Conservation (phyloP, 2,329 filamentous ascomycete species). For the Cladorrhinum sp. region DNA sequence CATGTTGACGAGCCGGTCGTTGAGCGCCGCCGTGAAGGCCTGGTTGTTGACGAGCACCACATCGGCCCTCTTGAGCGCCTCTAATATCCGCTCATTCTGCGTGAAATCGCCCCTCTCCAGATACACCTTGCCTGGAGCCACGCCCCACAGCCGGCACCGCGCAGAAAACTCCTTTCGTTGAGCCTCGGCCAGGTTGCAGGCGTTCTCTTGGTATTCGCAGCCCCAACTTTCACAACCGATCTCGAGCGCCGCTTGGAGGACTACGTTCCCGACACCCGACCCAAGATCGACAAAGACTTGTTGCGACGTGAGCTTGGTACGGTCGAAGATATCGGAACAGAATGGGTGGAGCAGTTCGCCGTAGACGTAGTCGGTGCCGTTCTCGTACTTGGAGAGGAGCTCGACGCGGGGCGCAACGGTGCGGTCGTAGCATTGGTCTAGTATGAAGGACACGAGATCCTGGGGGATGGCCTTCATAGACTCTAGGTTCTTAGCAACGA, state of each 20-base stretch:
- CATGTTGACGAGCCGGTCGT: slow-evolving; percentile 79
- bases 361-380: slow-evolving; percentile 90
- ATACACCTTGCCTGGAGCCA: slow-evolving; percentile 73
- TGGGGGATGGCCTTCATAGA: slow-evolving; percentile 66
- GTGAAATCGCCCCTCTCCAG: slow-evolving; percentile 84
- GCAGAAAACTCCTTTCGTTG: slow-evolving; percentile 81
- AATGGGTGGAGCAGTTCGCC: slow-evolving; percentile 88
- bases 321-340: slow-evolving; percentile 74
- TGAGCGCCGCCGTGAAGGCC: slow-evolving; percentile 84
- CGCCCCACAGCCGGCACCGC: slow-evolving; percentile 86
- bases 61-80: slow-evolving; percentile 77
- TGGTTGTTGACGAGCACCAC: slow-evolving; percentile 99
- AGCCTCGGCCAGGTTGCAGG: slow-evolving; percentile 74
- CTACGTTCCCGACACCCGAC: slow-evolving; percentile 94
- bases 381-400: slow-evolving; percentile 77
- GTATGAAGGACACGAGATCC: slow-evolving; percentile 73
- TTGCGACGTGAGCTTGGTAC: slow-evolving; percentile 73
- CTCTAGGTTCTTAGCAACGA: slow-evolving; percentile 69
- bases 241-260: slow-evolving; percentile 88
- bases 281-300: slow-evolving; percentile 93
- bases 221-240: slow-evolving; percentile 94
- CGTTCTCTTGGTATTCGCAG: slow-evolving; percentile 93
- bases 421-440: slow-evolving; percentile 85
- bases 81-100: slow-evolving; percentile 64
- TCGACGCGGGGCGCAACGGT: slow-evolving; percentile 89